These are phyloP conservation scores for Umbelopsis sp. DNA, from an alignment of 192 early-diverging fungal genomes.

Conservation along the genomic window DNA sequence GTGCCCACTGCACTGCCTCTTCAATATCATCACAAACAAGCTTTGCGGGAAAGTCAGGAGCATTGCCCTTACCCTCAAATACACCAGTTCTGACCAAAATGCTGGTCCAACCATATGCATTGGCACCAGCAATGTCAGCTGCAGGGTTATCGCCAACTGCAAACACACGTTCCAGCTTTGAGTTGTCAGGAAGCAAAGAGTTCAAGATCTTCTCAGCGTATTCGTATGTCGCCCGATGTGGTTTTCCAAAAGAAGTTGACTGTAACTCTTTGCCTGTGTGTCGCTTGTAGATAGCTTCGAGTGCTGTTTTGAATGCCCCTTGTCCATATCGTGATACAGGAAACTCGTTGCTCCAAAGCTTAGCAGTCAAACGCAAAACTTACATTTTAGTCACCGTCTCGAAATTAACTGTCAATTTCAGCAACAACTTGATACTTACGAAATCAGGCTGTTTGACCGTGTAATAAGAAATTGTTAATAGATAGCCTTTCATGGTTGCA, in stretches of 20 bases:
- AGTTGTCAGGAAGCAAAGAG: slow-evolving; percentile 8
- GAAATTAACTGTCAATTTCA: neutral
- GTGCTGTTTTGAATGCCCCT: slow-evolving; percentile 73
- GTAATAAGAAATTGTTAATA: too few relatives aligned
- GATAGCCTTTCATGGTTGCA: neutral
- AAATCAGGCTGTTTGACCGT: slow-evolving; percentile 48
- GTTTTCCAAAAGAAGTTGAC: slow-evolving; percentile 83
- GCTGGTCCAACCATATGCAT: slow-evolving; percentile 70
- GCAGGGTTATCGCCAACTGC: slow-evolving; percentile 72
- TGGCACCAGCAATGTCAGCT: slow-evolving; percentile 77
- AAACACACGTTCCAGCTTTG: slow-evolving; percentile 33
- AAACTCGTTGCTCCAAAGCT: slow-evolving; percentile 87
- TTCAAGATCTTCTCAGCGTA: slow-evolving; percentile 60
- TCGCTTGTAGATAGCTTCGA: slow-evolving; percentile 68
- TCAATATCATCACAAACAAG: slow-evolving; percentile 63
- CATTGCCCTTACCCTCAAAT: slow-evolving; percentile 58
- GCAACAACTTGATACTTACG: slow-evolving; percentile 9
- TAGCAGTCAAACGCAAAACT: neutral
- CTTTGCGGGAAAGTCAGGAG: slow-evolving; percentile 53
- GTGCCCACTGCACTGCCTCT: slow-evolving; percentile 60
- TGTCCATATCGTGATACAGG: slow-evolving; percentile 79
- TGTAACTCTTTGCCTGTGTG: slow-evolving; percentile 53
- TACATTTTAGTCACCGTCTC: neutral
- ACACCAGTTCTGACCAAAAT: slow-evolving; percentile 75
- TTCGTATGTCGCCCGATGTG: slow-evolving; percentile 71